Evolutionary conservation across 371 early-diverging fungal species (phyloP).

Genomic region (Nematocida minor): DNA sequence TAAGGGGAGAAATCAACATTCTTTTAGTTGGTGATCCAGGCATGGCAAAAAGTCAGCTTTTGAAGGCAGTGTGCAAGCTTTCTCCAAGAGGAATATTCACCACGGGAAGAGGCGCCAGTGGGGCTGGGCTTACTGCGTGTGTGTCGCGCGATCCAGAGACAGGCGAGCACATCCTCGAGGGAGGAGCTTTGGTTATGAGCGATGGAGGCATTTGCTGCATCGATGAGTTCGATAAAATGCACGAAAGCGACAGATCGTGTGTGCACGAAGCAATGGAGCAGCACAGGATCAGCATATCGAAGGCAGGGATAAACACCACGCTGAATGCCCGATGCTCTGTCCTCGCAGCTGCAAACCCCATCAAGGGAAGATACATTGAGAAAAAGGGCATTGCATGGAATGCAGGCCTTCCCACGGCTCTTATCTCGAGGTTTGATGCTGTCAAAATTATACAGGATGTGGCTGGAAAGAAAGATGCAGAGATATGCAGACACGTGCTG

Average conservation of each 20-base stretch:
- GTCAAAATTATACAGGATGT: conserved; percentile 82
- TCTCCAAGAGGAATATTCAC: conserved; percentile 66
- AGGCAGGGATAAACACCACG: conserved; percentile 97
- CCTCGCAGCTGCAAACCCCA: conserved; percentile 91
- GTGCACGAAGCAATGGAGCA: conserved; percentile 99
- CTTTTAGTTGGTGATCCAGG: conserved; percentile 76
- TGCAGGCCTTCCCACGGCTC: conserved; percentile 84
- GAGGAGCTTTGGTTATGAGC: conserved; percentile 72
- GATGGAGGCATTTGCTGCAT: conserved; percentile 73
- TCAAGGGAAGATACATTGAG: conserved; percentile 82
- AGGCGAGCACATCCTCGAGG: conserved; percentile 71
- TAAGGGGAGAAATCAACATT: conserved; percentile 73
- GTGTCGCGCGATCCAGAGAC: conserved; percentile 71
- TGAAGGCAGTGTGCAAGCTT: conserved; percentile 64
- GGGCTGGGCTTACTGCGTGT: conserved; percentile 71
- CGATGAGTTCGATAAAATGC: conserved; percentile 79
- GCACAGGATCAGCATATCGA: conserved; percentile 94
- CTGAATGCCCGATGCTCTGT: conserved; percentile 95
- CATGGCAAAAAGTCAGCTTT: conserved; percentile 75
- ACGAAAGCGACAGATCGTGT: conserved; percentile 82
- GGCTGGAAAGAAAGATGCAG: conserved; percentile 75
- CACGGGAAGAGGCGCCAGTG: conserved; percentile 73
- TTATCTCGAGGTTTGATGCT: conserved; percentile 90
- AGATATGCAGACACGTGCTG: conserved; percentile 59
- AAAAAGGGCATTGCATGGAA: conserved; percentile 80